A percentile compares a stretch with the other conserved stretches of the same genome.
phyloP scores from a whole-genome alignment of 805 yeast genomes.

The Myxozyma lipomycoides region DNA sequence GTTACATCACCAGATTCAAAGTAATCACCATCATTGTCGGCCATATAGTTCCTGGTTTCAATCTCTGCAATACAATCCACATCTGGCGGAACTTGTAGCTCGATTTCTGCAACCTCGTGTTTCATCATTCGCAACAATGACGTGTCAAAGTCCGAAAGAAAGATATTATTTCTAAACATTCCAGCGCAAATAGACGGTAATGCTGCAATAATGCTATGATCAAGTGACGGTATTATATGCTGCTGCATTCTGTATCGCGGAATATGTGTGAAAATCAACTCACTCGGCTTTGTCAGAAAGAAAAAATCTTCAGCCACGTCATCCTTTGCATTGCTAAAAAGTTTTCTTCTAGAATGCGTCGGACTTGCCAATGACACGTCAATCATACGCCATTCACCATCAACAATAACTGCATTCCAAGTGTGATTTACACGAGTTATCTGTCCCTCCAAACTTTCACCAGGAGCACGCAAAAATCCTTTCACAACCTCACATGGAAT shows the following conservation, averaged over 20 bases:
- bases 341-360: slow-evolving; percentile 49
- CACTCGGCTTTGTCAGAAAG: slow-evolving; percentile 72
- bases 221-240: slow-evolving; percentile 80
- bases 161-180: slow-evolving; percentile 57
- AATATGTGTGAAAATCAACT: slow-evolving; percentile 76
- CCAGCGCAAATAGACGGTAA: slow-evolving; percentile 86
- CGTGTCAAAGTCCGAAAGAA: slow-evolving; percentile 66
- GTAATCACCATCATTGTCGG: slow-evolving; percentile 33
- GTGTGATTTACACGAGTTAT: slow-evolving; percentile 65
- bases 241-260: slow-evolving; percentile 78
- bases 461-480: slow-evolving; percentile 81
- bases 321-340: slow-evolving; percentile 39
- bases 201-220: slow-evolving; percentile 68
- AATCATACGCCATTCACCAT: slow-evolving; percentile 73
- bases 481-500: slow-evolving; percentile 70
- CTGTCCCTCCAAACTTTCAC: slow-evolving; percentile 46
- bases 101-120: slow-evolving; percentile 75
- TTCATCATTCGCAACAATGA: slow-evolving; percentile 70
- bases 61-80: slow-evolving; percentile 60
- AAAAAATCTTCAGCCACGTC: slow-evolving; percentile 52
- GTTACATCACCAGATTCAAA: slow-evolving; percentile 35
- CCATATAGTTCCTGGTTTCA: slow-evolving; percentile 29
- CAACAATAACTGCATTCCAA: slow-evolving; percentile 78
- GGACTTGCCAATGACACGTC: slow-evolving; percentile 67
- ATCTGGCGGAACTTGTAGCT: slow-evolving; percentile 63